phyloP scores from a whole-genome alignment of 2,329 filamentous ascomycete genomes.

The Arthroderma uncinatum region DNA sequence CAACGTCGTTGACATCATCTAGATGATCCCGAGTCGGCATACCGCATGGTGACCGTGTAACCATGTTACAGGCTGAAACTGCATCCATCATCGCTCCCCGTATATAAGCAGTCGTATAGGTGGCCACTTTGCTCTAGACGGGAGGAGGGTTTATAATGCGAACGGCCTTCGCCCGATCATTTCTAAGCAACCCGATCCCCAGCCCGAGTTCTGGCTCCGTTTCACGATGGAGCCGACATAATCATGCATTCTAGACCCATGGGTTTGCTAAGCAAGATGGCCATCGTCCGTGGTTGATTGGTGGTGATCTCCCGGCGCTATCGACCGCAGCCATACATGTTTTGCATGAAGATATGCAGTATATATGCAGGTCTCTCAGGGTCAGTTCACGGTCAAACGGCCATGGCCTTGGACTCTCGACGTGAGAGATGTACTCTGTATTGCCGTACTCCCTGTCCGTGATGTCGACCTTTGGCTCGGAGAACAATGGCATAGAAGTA shows the following conservation, averaged over 20 bases:
- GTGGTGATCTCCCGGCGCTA: neutral
- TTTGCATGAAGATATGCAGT: neutral
- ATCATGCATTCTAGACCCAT: neutral
- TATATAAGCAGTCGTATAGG: slow-evolving; percentile 1
- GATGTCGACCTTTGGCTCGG: no score
- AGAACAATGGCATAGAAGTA: no score
- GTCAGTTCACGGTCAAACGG: neutral
- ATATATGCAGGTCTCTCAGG: no score
- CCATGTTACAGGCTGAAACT: slow-evolving; percentile 1
- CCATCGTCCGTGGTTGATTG: neutral
- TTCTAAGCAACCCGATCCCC: neutral
- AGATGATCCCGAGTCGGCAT: neutral
- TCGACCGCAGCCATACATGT: neutral
- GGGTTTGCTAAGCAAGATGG: neutral
- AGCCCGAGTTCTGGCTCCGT: neutral
- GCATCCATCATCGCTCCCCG: neutral
- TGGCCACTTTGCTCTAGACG: neutral
- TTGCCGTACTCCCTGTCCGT: no score
- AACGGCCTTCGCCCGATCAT: neutral
- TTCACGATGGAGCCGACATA: neutral
- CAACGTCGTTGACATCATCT: neutral
- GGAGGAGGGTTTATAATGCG: neutral
- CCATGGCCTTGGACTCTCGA: no score
- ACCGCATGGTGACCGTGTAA: neutral
- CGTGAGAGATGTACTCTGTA: no score